Conservation (phyloP, 2,329 filamentous ascomycete genomes). For the Xylariales sp. region DNA sequence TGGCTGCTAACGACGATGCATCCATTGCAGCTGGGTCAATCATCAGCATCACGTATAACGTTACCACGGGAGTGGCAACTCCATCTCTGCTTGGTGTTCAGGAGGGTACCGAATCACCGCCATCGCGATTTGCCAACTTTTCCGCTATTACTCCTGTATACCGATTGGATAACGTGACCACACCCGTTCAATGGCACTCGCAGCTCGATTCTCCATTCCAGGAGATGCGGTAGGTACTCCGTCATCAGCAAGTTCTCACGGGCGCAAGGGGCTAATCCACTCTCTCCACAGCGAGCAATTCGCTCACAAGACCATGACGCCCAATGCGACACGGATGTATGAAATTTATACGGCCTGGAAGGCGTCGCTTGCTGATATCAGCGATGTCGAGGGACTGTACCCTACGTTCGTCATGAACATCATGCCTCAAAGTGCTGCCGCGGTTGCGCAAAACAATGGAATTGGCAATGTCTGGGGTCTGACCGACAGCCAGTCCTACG, state of each 20-base stretch:
- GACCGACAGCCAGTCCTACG: constrained; percentile 20
- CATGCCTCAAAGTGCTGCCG: constrained; percentile 17
- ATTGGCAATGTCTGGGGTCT: constrained; percentile 34
- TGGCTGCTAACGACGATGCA: constrained; percentile 15
- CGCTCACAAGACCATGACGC: constrained; percentile 28
- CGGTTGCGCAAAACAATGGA: constrained; percentile 28
- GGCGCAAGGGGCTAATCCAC: too few relatives aligned
- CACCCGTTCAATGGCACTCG: constrained; percentile 20
- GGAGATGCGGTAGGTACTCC: constrained; percentile 25
- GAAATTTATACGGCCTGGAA: constrained; percentile 30
- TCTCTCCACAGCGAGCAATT: constrained; percentile 26
- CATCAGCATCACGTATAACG: constrained; percentile 24
- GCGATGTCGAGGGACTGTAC: constrained; percentile 29
- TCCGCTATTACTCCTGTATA: constrained; percentile 19
- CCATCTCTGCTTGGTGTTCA: constrained; percentile 27
- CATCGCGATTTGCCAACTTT: constrained; percentile 27
- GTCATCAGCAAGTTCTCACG: too few relatives aligned
- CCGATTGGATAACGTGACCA: constrained; percentile 22
- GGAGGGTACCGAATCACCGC: constrained; percentile 24
- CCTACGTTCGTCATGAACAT: constrained; percentile 32
- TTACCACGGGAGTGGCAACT: constrained; percentile 16
- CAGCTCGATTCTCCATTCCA: constrained; percentile 25
- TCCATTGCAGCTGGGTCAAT: constrained; percentile 26
- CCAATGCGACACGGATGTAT: constrained; percentile 24
- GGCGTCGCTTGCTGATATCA: constrained; percentile 22